These are phyloP conservation scores for Excoecaria cochinchinensis DNA, from an alignment of 345 rosid species.

Conservation along the genomic window DNA sequence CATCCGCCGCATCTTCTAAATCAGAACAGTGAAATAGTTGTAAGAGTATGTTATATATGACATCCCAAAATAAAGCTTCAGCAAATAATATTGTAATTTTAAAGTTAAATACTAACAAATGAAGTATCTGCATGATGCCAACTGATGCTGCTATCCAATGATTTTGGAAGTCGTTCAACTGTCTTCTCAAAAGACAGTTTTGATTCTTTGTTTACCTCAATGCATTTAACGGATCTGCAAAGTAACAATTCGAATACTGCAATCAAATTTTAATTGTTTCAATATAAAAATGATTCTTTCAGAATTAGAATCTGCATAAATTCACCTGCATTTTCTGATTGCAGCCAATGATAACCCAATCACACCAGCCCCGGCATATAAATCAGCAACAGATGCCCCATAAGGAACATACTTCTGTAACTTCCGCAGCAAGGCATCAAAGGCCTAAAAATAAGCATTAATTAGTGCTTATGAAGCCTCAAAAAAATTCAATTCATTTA, in stretches of 20 bases:
- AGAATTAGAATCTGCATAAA: slow-evolving; percentile 11
- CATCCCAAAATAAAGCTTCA: neutral
- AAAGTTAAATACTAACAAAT: slow-evolving; percentile 45
- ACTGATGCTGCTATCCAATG: slow-evolving; percentile 65
- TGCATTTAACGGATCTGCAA: slow-evolving; percentile 80
- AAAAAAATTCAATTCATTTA: neutral
- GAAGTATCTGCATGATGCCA: slow-evolving; percentile 95
- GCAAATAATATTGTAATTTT: slow-evolving; percentile 9
- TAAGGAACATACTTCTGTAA: slow-evolving; percentile 78
- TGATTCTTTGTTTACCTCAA: slow-evolving; percentile 92
- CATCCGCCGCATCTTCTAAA: neutral
- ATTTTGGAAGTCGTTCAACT: slow-evolving; percentile 69
- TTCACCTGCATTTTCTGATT: slow-evolving; percentile 81
- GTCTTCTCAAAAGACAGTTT: slow-evolving; percentile 86
- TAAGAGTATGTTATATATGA: neutral
- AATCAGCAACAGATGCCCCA: slow-evolving; percentile 89
- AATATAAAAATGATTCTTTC: neutral
- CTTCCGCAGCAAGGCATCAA: slow-evolving; percentile 77
- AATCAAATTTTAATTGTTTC: slow-evolving; percentile 10
- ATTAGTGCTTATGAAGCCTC: neutral
- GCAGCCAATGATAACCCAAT: slow-evolving; percentile 91
- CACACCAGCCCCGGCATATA: slow-evolving; percentile 96
- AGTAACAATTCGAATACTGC: slow-evolving; percentile 14
- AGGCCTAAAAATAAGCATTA: slow-evolving; percentile 47
- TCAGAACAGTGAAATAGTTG: slow-evolving; percentile 1